Evolutionary conservation across 768 basidiomycete genomes (phyloP), one percentile per base, ranked within the genome.

Genomic region (Pisolithus tinctorius): DNA sequence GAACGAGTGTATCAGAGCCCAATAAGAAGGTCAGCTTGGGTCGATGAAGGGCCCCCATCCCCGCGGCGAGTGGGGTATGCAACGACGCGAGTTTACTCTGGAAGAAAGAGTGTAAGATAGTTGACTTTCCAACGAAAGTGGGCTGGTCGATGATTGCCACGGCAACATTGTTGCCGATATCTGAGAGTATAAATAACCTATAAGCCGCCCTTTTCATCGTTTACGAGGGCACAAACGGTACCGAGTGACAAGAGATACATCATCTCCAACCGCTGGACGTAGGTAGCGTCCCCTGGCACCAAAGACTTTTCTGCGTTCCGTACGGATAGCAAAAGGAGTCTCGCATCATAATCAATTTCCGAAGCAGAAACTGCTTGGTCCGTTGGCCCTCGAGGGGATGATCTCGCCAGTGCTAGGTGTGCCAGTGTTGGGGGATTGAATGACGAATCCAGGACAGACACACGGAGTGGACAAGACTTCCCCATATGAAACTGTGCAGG

Each of bases 361-460:
- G 45, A 16, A 34, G 47, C 20, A 16, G 52, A 31, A 16, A 55
- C 48, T 11, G 47, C 20, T 7, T 45, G 8, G 42, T 49, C 13
- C 14, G 20, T 34, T 46, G 50, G 39, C 10, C 44, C 42, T 44
- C 13, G 50, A 13, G 38, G 57, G 5, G 64, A 71, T 13, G 34
- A 69, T 52, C 78, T 80, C 26, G 82, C 82, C 44, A 97, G 81
- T 2, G 86, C 84, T 48, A 86, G 74, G 66, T 97, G 93, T 0
- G 93, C 90, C 23, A 78, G 64, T 3, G 90, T 93, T 1, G 94
- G 94, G 3, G 93, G 93, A 61, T 97, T 95, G 71, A 90, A 97
- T 1, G 91, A 93, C 1, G 92, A 86, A 60, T 96, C 94, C 37
- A 96, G 76, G n/a, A 94, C 72, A 4, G 86, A 77, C 44, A 94